These are phyloP conservation scores for Gentiana dahurica DNA, from an alignment of 257 asterid genomes.

Conservation along the genomic window DNA sequence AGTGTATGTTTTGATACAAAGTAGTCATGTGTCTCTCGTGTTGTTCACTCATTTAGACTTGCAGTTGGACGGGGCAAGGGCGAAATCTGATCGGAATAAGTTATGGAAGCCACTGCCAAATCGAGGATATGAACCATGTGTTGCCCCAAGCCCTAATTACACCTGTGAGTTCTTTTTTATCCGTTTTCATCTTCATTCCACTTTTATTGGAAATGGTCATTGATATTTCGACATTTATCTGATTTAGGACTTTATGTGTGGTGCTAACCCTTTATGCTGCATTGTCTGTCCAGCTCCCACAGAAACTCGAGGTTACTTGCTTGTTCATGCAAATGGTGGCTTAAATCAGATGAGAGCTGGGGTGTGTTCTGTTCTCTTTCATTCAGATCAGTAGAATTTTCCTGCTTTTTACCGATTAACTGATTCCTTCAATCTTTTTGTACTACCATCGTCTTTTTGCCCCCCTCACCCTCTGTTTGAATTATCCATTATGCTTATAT, in stretches of 20 bases:
- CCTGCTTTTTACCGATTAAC: constrained; percentile 3
- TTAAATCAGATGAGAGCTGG: constrained; percentile 98
- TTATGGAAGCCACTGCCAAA: constrained; percentile 79
- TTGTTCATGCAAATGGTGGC: constrained; percentile 95
- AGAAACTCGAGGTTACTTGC: constrained; percentile 71
- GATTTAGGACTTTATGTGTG: background rate
- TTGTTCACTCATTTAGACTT: constrained; percentile 76
- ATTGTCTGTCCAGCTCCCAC: constrained; percentile 48
- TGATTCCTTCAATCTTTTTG: background rate
- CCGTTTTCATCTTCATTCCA: constrained; percentile 1
- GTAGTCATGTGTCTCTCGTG: constrained; percentile 43
- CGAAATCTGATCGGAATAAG: constrained; percentile 33
- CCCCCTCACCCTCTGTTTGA: too few relatives aligned
- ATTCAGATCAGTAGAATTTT: background rate
- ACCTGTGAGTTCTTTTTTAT: constrained; percentile 36
- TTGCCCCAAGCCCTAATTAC: constrained; percentile 47
- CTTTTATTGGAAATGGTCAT: background rate
- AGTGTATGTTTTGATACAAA: constrained; percentile 14
- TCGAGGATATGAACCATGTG: constrained; percentile 65
- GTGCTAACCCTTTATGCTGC: constrained; percentile 1
- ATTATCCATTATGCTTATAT: too few relatives aligned
- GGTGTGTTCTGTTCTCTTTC: constrained; percentile 36
- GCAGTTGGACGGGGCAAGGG: constrained; percentile 58
- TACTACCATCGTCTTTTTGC: too few relatives aligned
- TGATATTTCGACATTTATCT: background rate